phyloP scores from a whole-genome alignment of 106 monocot species.

The Dendrobium nobile region DNA sequence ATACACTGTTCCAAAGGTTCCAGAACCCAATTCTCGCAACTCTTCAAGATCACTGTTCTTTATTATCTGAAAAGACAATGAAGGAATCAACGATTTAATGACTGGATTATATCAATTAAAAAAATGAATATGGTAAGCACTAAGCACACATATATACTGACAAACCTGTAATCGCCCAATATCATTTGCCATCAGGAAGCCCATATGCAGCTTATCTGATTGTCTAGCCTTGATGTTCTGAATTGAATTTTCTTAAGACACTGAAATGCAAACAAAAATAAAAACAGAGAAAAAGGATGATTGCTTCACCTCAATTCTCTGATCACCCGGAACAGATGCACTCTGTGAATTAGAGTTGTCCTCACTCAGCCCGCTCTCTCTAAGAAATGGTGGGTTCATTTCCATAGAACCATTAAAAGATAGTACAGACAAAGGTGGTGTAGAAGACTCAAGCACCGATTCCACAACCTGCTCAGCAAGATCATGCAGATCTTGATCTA shows the following conservation, averaged over 20 bases:
- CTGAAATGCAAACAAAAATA: not conserved
- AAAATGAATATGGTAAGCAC: not conserved
- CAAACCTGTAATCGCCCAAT: conserved; percentile 7
- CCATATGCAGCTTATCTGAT: not conserved
- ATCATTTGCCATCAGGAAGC: not conserved
- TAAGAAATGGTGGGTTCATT: conserved; percentile 3
- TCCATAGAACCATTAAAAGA: conserved; percentile 11
- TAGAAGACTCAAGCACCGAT: conserved; percentile 24
- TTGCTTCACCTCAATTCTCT: conserved; percentile 31
- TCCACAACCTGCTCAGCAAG: conserved; percentile 29
- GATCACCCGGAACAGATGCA: conserved; percentile 11
- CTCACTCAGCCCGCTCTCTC: conserved; percentile 4
- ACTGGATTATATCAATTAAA: not conserved
- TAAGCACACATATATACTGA: not conserved
- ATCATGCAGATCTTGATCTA: conserved; percentile 24
- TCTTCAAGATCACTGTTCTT: conserved; percentile 48
- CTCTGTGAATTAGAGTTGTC: not conserved
- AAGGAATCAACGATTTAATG: not conserved
- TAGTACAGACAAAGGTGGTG: conserved; percentile 8
- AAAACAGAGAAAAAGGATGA: not conserved
- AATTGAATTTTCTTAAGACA: not conserved
- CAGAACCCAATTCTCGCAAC: conserved; percentile 45
- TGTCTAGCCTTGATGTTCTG: not conserved
- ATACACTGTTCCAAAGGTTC: conserved; percentile 55
- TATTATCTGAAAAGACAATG: conserved; percentile 22